Conservation (phyloP, 345 rosid species). For the Viola odorata region DNA sequence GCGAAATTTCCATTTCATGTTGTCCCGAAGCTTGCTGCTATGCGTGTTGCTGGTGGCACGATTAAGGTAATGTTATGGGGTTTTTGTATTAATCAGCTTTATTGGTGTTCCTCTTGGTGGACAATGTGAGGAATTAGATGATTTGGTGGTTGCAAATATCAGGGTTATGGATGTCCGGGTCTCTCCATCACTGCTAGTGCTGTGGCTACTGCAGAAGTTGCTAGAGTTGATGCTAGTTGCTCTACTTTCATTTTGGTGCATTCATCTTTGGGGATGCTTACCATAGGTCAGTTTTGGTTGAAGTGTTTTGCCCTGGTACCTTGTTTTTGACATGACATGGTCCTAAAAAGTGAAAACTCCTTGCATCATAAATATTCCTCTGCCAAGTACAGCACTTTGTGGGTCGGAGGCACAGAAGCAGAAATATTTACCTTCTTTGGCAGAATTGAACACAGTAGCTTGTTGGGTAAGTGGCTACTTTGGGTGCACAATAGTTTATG, state of each 20-base stretch:
- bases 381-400: constrained; percentile 50
- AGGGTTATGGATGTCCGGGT: constrained; percentile 98
- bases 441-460: constrained; percentile 51
- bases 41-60: constrained; percentile 70
- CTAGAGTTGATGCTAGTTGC: constrained; percentile 98
- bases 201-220: constrained; percentile 60
- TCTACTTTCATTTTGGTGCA: constrained; percentile 85
- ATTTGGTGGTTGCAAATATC: constrained; percentile 22
- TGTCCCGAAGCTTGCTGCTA: constrained; percentile 65
- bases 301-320: neutral
- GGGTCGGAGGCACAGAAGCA: constrained; percentile 91
- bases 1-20: constrained; percentile 90
- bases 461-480: constrained; percentile 72
- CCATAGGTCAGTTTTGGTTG: constrained; percentile 57
- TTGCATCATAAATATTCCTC: neutral
- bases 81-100: neutral
- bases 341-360: neutral
- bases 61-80: constrained; percentile 53
- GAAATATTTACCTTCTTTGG: constrained; percentile 80
- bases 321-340: neutral
- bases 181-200: constrained; percentile 70
- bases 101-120: neutral
- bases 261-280: constrained; percentile 88
- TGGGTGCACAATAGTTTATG: neutral
- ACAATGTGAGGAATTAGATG: constrained; percentile 7